These are phyloP conservation scores for Metschnikowia dekortorum DNA, from an alignment of 805 yeast species.

Conservation along the genomic window DNA sequence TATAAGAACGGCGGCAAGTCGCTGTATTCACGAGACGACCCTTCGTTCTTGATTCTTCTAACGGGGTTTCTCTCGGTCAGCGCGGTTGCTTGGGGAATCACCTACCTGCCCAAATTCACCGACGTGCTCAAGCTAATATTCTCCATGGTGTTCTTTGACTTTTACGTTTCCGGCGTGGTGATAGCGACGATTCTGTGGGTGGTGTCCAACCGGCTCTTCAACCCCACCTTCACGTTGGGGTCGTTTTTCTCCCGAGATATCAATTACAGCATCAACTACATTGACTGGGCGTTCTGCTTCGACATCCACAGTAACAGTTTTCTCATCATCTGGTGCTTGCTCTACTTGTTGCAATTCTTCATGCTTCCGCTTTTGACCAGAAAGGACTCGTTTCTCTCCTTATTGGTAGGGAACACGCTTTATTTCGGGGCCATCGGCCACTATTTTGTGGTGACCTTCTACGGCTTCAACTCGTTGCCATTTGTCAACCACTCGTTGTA, in stretches of 20 bases:
- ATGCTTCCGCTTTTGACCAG: conserved; percentile 62
- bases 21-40: conserved; percentile 89
- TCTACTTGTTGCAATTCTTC: conserved; percentile 15
- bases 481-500: conserved; percentile 21
- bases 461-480: conserved; percentile 64
- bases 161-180: conserved; percentile 62
- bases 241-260: conserved; percentile 11
- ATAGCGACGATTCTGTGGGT: conserved; percentile 74
- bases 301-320: conserved; percentile 81
- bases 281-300: conserved; percentile 94
- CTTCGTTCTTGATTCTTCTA: conserved; percentile 74
- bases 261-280: conserved; percentile 27
- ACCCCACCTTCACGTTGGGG: conserved; percentile 18
- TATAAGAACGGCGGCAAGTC: conserved; percentile 65
- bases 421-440: conserved; percentile 71
- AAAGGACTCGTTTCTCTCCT: conserved; percentile 57
- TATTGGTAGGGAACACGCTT: conserved; percentile 69
- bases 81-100: conserved; percentile 88
- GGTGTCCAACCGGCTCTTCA: conserved; percentile 61
- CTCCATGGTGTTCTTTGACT: conserved; percentile 84
- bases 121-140: conserved; percentile 64
- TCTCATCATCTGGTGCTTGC: conserved; percentile 44
- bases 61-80: conserved; percentile 62
- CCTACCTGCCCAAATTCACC: conserved; percentile 60
- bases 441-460: conserved; percentile 75